Conservation (phyloP, 306 rosid species). For the Adenanthera pavonina region DNA sequence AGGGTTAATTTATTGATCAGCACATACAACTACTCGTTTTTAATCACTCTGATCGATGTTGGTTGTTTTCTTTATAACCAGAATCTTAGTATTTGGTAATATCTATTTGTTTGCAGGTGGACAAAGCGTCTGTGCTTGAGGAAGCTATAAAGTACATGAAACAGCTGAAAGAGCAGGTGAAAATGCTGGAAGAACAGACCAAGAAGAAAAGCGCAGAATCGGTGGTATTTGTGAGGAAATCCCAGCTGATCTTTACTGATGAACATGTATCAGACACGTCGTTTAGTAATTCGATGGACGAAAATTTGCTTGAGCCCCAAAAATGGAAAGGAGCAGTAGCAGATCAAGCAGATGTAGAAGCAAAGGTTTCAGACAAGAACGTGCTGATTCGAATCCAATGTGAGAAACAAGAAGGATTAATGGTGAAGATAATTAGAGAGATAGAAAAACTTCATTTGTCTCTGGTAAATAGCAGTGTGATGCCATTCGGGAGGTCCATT, state of each 20-base stretch:
- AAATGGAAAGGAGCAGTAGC: background rate
- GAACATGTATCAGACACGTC: background rate
- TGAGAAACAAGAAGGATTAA: slow-evolving; percentile 47
- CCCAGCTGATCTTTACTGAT: background rate
- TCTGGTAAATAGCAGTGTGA: slow-evolving; percentile 43
- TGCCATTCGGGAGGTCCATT: slow-evolving; percentile 58
- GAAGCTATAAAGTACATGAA: slow-evolving; percentile 70
- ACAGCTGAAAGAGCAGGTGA: slow-evolving; percentile 57
- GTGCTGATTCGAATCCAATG: slow-evolving; percentile 45
- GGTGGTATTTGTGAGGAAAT: slow-evolving; percentile 23
- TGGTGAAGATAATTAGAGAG: slow-evolving; percentile 51
- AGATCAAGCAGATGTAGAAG: slow-evolving; percentile 67
- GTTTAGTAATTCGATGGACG: background rate
- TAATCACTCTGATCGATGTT: background rate
- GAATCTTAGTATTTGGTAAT: background rate
- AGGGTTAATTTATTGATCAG: slow-evolving; percentile 54
- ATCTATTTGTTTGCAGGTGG: slow-evolving; percentile 46
- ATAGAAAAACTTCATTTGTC: slow-evolving; percentile 60
- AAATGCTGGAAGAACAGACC: slow-evolving; percentile 56
- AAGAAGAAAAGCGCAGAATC: slow-evolving; percentile 62
- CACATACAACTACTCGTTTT: background rate
- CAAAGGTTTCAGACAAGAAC: slow-evolving; percentile 58
- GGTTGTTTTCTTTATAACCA: background rate
- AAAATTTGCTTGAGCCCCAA: background rate
- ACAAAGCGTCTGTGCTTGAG: slow-evolving; percentile 72